Percentiles rank a stretch among this genome's conserved stretches.
Conservation (phyloP, 306 rosid species). For the Quercus glauca region DNA sequence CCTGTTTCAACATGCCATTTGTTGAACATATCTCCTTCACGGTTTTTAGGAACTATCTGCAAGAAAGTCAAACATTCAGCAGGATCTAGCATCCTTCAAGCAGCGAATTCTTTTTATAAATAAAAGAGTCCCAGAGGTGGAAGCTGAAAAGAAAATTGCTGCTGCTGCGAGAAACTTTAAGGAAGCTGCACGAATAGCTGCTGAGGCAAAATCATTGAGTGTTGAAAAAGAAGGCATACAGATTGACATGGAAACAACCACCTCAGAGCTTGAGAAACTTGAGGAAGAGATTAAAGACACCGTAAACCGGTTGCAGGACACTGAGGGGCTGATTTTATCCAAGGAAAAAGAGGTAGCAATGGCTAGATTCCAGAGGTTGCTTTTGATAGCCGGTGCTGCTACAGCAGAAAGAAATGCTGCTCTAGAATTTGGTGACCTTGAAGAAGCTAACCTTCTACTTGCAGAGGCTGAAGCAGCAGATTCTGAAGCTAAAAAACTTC, state of each 20-base stretch:
- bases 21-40: conserved; percentile 22
- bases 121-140: conserved; percentile 82
- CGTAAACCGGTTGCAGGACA: conserved; percentile 53
- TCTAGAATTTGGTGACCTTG: conserved; percentile 62
- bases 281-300: conserved; percentile 62
- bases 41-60: conserved; percentile 69
- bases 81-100: conserved; percentile 62
- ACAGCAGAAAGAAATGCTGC: conserved; percentile 69
- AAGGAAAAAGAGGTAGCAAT: conserved; percentile 74
- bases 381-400: conserved; percentile 58
- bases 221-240: conserved; percentile 60
- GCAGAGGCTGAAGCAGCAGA: conserved; percentile 82
- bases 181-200: conserved; percentile 81
- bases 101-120: conserved; percentile 66
- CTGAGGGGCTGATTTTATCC: conserved; percentile 51
- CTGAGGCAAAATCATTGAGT: conserved; percentile 62
- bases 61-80: conserved; percentile 71
- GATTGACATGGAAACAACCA: conserved; percentile 41
- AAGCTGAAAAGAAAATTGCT: conserved; percentile 82
- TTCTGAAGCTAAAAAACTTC: conserved; percentile 60
- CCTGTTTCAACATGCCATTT: conserved; percentile 5
- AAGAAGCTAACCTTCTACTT: conserved; percentile 73
- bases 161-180: conserved; percentile 78
- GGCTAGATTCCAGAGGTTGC: conserved; percentile 69
- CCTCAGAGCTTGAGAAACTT: conserved; percentile 56